These are phyloP conservation scores for Nannochloropsis gaditana DNA, from an alignment of 108 stramenopile genomes.

Conservation along the genomic window DNA sequence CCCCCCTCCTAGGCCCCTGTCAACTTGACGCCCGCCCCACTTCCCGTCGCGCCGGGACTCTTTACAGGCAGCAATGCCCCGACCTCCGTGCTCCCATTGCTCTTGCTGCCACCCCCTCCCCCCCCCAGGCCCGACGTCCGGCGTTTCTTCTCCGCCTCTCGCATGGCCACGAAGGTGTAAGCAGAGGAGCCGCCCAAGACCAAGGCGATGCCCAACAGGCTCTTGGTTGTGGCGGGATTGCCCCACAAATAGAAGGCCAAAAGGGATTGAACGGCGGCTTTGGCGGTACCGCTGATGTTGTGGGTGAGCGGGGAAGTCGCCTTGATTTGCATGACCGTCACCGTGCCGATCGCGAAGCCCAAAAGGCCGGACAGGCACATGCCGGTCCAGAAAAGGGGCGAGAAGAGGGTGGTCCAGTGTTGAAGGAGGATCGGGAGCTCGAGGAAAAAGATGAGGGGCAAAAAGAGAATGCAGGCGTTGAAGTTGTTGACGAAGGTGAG, in stretches of 20 bases:
- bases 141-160: neutral
- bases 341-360: slow-evolving; percentile 90
- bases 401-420: slow-evolving; percentile 57
- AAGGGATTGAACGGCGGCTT: slow-evolving; percentile 63
- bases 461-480: slow-evolving; percentile 78
- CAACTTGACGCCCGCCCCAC: neutral
- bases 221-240: slow-evolving; percentile 71
- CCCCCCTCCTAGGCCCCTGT: neutral
- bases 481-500: slow-evolving; percentile 89
- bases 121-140: neutral
- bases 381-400: slow-evolving; percentile 66
- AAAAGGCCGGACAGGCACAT: slow-evolving; percentile 81
- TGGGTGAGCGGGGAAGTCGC: slow-evolving; percentile 86
- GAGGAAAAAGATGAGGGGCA: slow-evolving; percentile 70
- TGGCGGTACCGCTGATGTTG: slow-evolving; percentile 92
- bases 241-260: slow-evolving; percentile 89
- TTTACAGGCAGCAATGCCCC: neutral
- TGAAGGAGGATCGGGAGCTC: slow-evolving; percentile 59
- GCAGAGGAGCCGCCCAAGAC: slow-evolving; percentile 70
- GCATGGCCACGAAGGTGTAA: slow-evolving; percentile 63
- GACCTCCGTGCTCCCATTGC: neutral
- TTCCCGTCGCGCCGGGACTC: neutral
- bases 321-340: slow-evolving; percentile 88
- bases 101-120: neutral
- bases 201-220: slow-evolving; percentile 70